phyloP scores from a whole-genome alignment of 129 eudicot genomes.

The Artemisia annua region DNA sequence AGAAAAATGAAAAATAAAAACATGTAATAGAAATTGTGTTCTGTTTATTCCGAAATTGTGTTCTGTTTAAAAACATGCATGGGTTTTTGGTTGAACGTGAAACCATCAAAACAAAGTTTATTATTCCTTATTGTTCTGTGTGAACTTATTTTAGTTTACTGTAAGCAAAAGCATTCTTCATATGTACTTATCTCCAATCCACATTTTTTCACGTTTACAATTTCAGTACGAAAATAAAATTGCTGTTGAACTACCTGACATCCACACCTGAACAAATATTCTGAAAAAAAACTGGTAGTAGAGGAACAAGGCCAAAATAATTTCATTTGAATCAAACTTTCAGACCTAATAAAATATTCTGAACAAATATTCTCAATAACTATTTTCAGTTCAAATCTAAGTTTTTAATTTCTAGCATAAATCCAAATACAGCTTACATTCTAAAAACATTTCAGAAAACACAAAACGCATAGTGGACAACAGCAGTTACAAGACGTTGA shows the following conservation, averaged over 20 bases:
- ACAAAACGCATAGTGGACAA: neutral
- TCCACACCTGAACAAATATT: neutral
- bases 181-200: neutral
- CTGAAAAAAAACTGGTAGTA: neutral
- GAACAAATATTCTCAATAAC: slow-evolving; percentile 3
- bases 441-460: neutral
- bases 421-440: neutral
- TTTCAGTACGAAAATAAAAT: neutral
- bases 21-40: neutral
- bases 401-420: neutral
- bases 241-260: neutral
- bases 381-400: neutral
- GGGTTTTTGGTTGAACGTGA: neutral
- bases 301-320: neutral
- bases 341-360: neutral
- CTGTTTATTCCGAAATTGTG: neutral
- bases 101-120: neutral
- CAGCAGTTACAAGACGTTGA: neutral
- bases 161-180: neutral
- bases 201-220: neutral
- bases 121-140: neutral
- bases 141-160: too few species aligned
- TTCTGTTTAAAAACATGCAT: too few species aligned
- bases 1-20: neutral
- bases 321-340: neutral